These are phyloP conservation scores for Adansonia gregorii DNA, from an alignment of 441 rosid genomes.

Conservation along the genomic window DNA sequence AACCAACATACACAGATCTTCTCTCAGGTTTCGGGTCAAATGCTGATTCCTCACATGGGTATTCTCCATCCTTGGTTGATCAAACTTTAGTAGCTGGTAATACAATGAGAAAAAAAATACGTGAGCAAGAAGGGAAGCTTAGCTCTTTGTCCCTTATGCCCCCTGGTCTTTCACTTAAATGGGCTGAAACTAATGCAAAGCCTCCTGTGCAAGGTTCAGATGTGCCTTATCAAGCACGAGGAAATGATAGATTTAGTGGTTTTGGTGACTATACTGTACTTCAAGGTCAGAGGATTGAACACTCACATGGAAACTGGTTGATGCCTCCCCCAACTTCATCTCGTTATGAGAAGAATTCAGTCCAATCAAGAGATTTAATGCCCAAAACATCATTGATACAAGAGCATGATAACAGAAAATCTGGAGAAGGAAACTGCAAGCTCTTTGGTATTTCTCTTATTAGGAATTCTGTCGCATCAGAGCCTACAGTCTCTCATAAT, in stretches of 20 bases:
- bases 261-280: constrained; percentile 52
- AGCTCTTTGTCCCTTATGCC: constrained; percentile 64
- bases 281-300: constrained; percentile 58
- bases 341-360: constrained; percentile 42
- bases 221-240: constrained; percentile 44
- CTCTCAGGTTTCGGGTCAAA: constrained; percentile 72
- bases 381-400: constrained; percentile 39
- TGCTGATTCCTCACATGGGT: constrained; percentile 50
- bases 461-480: constrained; percentile 48
- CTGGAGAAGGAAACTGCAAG: constrained; percentile 67
- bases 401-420: constrained; percentile 51
- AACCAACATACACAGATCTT: constrained; percentile 70
- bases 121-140: constrained; percentile 63
- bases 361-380: constrained; percentile 49
- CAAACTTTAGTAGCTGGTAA: constrained; percentile 43
- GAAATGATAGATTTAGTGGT: constrained; percentile 50
- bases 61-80: constrained; percentile 48
- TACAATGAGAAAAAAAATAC: constrained; percentile 43
- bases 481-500: constrained; percentile 38
- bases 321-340: constrained; percentile 60
- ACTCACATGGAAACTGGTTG: constrained; percentile 63
- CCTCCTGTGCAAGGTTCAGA: constrained; percentile 47
- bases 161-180: constrained; percentile 62
- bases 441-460: constrained; percentile 86
- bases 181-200: constrained; percentile 50